Conservation (phyloP, 371 early-diverging fungal species). For the Mortierella sp. region DNA sequence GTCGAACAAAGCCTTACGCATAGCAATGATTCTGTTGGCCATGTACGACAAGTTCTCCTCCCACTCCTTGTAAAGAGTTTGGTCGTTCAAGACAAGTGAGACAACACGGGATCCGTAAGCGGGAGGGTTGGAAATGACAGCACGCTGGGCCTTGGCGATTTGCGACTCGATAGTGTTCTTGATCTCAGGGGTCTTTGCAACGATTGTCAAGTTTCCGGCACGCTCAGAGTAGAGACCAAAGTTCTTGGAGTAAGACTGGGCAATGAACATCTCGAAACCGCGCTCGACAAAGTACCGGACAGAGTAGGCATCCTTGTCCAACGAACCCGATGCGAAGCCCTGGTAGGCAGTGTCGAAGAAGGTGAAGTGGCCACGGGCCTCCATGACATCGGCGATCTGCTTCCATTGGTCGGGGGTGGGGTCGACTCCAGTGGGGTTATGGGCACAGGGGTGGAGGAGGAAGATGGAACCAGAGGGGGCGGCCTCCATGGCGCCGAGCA, state of each 20-base stretch:
- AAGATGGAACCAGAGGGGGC: conserved; percentile 87
- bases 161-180: conserved; percentile 80
- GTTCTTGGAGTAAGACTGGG: conserved; percentile 97
- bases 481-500: conserved; percentile 74
- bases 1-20: conserved; percentile 84
- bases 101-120: conserved; percentile 93
- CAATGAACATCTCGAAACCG: conserved; percentile 91
- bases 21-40: conserved; percentile 90
- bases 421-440: conserved; percentile 98
- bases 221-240: conserved; percentile 97
- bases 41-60: conserved; percentile 79
- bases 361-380: conserved; percentile 82
- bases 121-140: conserved; percentile 92
- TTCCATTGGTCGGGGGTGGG: conserved; percentile 95
- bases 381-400: conserved; percentile 86
- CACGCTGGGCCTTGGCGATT: conserved; percentile 84
- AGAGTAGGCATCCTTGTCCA: conserved; percentile 93
- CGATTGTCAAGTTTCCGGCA: conserved; percentile 87
- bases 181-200: conserved; percentile 68
- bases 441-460: conserved; percentile 92
- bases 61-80: conserved; percentile 90
- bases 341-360: conserved; percentile 99
- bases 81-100: conserved; percentile 84
- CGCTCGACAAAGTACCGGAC: conserved; percentile 93
- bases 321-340: conserved; percentile 95